phyloP scores from a whole-genome alignment of 2,329 filamentous ascomycete species.

The Botrytis deweyae region DNA sequence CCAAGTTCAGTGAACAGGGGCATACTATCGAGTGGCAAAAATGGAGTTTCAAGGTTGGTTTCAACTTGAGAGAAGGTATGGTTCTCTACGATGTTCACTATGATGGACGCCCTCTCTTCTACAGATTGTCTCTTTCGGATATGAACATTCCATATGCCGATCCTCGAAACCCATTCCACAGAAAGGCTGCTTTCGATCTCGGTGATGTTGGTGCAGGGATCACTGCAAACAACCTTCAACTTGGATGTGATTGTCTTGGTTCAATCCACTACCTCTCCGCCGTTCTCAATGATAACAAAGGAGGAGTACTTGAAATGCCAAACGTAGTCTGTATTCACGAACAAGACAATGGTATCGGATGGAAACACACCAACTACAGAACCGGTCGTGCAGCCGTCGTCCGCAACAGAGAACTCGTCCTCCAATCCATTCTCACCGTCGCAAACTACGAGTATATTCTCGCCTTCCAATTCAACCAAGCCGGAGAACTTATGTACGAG shows the following conservation, averaged over 20 bases:
- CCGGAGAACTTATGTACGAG: constrained; percentile 65
- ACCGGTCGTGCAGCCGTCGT: constrained; percentile 62
- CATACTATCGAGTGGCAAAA: constrained; percentile 64
- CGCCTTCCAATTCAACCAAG: constrained; percentile 70
- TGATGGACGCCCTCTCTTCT: constrained; percentile 63
- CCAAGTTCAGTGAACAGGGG: constrained; percentile 51
- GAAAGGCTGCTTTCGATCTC: constrained; percentile 69
- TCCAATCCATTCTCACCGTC: constrained; percentile 70
- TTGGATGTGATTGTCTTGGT: constrained; percentile 70
- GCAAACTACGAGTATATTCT: constrained; percentile 74
- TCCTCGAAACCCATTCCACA: constrained; percentile 65
- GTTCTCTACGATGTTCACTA: constrained; percentile 67
- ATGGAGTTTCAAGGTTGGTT: constrained; percentile 60
- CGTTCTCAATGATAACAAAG: constrained; percentile 58
- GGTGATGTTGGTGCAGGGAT: constrained; percentile 66
- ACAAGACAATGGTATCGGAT: constrained; percentile 64
- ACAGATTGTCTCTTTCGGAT: constrained; percentile 63
- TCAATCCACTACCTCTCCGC: constrained; percentile 67
- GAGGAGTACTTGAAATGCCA: constrained; percentile 57
- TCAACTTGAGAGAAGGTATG: constrained; percentile 64
- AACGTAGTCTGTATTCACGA: constrained; percentile 70
- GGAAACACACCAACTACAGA: constrained; percentile 70
- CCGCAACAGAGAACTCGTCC: constrained; percentile 62
- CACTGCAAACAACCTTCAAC: constrained; percentile 67
- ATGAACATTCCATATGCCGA: constrained; percentile 62